Evolutionary conservation across 148 eudicot genomes (phyloP), one percentile per base, ranked within the genome.

Genomic region (Rhododendron ovatum): DNA sequence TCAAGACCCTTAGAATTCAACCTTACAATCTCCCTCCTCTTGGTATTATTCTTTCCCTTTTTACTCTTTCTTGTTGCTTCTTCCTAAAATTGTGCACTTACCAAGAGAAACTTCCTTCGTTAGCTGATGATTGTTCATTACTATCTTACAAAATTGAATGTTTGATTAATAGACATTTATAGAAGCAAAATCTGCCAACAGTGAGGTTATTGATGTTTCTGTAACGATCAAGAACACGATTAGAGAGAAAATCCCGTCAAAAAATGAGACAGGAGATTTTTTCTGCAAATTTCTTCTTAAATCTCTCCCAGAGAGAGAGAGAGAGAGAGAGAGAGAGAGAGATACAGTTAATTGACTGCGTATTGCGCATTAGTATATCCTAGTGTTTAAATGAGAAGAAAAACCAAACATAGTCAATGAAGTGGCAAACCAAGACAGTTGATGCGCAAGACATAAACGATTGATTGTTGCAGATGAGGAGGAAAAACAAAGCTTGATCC

Each of bases 1-100:
- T 93, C 83, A 95, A 97, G 55, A 91, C 93, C 86, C 94, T 97
- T 92, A 93, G 94, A 89, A 97, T 97, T 83, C 96, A 87, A 86
- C 98, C 95, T 82, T 97, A 94, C 91, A 90, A 89, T 76, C 98
- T 97, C 28, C 98, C 98, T 86, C 82, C 98, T 71, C 95, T 97
- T 83, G 99, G 99, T 97, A 91, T 24, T 65, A 12, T 2, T 7
- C 84, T 65, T 22, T 63, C 20, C 75, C 1, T 6, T 6, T 24
- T 83, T 41, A 17, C 14, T 77, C 15, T 59, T 35, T 43, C 26
- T 47, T n/a, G 84, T 45, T n/a, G 30, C 33, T 67, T 71, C 35
- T 48, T 63, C 5, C 14, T n/a, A 24, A 43, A 9, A 41, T 22
- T 59, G n/a, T 59, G 65, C 65, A 20, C 65, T 59, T 59, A 2